Conservation (phyloP, 495 filamentous ascomycete genomes). For the Talaromyces stipitatus region DNA sequence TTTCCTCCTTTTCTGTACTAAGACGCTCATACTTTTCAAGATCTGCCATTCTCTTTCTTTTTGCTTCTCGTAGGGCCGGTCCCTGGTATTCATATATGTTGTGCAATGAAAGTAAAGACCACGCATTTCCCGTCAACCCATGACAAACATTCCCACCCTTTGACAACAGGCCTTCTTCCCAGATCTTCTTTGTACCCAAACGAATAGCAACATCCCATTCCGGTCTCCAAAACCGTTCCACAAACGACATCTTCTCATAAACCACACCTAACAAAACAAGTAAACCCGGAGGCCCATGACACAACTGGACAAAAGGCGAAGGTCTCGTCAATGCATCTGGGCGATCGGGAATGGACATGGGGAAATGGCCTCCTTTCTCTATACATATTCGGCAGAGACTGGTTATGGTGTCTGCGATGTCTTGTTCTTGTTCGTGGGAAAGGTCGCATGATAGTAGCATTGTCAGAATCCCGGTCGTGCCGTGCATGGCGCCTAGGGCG, state of each 20-base stretch:
- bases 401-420: constrained; percentile 33
- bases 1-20: not conserved
- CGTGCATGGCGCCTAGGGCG: constrained; percentile 26
- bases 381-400: constrained; percentile 28
- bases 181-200: constrained; percentile 29
- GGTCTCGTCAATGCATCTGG: constrained; percentile 3
- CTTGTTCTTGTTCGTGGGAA: constrained; percentile 19
- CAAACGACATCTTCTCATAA: constrained; percentile 18
- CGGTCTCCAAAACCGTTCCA: constrained; percentile 26
- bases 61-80: constrained; percentile 14
- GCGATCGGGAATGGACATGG: constrained; percentile 23
- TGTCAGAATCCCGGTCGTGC: constrained; percentile 32
- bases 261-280: constrained; percentile 29
- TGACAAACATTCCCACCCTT: constrained; percentile 43
- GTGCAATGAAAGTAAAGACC: constrained; percentile 30
- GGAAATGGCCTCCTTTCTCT: constrained; percentile 33
- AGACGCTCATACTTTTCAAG: not conserved
- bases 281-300: constrained; percentile 37
- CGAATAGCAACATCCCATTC: constrained; percentile 33
- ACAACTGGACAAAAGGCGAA: constrained; percentile 37
- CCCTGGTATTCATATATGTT: constrained; percentile 25
- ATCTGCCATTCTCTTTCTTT: constrained; percentile 6
- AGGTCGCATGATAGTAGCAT: constrained; percentile 30
- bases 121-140: constrained; percentile 39
- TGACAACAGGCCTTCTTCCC: constrained; percentile 40